phyloP scores from a whole-genome alignment of 306 rosid species.

The Trifolium repens region DNA sequence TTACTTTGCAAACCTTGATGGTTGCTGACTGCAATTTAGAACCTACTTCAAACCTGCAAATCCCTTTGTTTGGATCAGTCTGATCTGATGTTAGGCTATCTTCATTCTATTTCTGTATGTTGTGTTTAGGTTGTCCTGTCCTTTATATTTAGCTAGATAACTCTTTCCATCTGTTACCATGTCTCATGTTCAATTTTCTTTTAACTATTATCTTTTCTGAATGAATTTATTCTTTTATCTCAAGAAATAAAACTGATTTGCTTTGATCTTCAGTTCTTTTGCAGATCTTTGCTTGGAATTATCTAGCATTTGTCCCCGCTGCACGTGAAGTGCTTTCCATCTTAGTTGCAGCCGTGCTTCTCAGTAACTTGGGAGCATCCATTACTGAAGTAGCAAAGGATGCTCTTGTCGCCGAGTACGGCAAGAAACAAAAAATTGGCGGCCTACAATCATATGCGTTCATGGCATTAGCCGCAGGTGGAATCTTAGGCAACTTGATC shows the following conservation, averaged over 20 bases:
- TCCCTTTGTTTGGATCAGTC: neutral
- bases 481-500: slow-evolving; percentile 79
- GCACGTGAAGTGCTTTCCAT: slow-evolving; percentile 64
- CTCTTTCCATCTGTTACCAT: neutral
- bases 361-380: slow-evolving; percentile 91
- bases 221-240: slow-evolving; percentile 11
- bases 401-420: slow-evolving; percentile 92
- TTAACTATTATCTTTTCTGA: neutral
- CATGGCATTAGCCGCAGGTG: slow-evolving; percentile 90
- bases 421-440: slow-evolving; percentile 62
- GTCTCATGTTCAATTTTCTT: neutral
- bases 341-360: slow-evolving; percentile 66
- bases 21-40: neutral
- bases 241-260: slow-evolving; percentile 27
- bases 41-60: neutral
- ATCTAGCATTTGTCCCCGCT: slow-evolving; percentile 65
- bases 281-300: slow-evolving; percentile 87
- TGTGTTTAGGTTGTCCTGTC: neutral
- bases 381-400: slow-evolving; percentile 88
- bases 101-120: too few relatives aligned
- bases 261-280: slow-evolving; percentile 65
- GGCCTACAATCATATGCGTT: slow-evolving; percentile 85
- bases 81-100: neutral
- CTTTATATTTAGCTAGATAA: neutral
- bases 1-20: neutral